phyloP scores from a whole-genome alignment of 257 asterid genomes.

The Nicotiana sylvestris region DNA sequence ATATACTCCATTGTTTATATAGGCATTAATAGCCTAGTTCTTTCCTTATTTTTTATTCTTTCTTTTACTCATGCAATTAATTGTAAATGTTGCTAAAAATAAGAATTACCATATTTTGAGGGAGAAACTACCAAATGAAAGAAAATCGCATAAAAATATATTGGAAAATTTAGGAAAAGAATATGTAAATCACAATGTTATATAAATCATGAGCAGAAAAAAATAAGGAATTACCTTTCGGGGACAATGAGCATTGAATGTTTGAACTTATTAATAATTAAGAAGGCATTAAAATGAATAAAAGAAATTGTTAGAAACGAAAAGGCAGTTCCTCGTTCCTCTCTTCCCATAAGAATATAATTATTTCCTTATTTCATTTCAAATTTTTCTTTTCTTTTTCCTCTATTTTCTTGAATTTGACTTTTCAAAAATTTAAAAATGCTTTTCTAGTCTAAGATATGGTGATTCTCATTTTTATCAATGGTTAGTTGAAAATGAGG shows the following conservation, averaged over 20 bases:
- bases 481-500: no score
- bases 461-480: neutral
- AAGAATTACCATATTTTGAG: neutral
- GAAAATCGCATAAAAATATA: neutral
- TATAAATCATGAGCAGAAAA: no score
- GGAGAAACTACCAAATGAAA: neutral
- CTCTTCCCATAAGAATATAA: neutral
- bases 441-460: neutral
- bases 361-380: neutral
- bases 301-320: no score
- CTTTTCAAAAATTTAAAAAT: neutral
- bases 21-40: neutral
- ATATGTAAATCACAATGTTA: no score
- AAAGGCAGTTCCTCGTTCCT: neutral
- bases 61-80: neutral
- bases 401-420: neutral
- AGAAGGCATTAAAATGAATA: no score
- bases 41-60: neutral
- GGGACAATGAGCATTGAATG: no score
- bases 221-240: no score
- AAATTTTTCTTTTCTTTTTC: neutral
- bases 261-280: no score
- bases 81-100: neutral
- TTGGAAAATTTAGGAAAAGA: no score
- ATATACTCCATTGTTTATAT: neutral